A percentile compares a stretch with the other conserved stretches of the same genome.
Evolutionary conservation across 192 early-diverging fungal species (phyloP).

Genomic region (Entomortierella parvispora): DNA sequence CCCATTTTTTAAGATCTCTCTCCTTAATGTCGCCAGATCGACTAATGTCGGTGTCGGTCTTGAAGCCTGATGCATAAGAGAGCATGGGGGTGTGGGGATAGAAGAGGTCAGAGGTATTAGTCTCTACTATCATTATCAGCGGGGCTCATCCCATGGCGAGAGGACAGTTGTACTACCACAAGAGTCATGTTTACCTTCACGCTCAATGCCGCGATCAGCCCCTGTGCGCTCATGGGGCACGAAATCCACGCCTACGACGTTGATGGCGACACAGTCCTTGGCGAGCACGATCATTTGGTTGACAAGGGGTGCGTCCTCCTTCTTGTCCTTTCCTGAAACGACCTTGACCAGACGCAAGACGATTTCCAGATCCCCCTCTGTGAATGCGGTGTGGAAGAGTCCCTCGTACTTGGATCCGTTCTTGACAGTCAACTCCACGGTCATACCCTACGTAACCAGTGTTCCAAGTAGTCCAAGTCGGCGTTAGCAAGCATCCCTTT

Average conservation of each 20-base stretch:
- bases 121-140: background rate
- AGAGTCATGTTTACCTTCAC: too few relatives aligned
- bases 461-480: too few relatives aligned
- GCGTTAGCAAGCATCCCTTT: too few relatives aligned
- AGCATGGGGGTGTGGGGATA: too few relatives aligned
- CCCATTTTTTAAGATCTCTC: constrained; percentile 90
- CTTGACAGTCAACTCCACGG: constrained; percentile 67
- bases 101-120: background rate
- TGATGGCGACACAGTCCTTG: constrained; percentile 74
- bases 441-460: constrained; percentile 70
- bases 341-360: constrained; percentile 68
- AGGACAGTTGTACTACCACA: too few relatives aligned
- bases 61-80: constrained; percentile 70
- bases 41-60: constrained; percentile 93
- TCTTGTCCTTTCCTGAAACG: constrained; percentile 49
- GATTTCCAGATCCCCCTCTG: constrained; percentile 71
- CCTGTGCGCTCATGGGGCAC: constrained; percentile 46
- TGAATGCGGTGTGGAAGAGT: constrained; percentile 70
- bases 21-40: constrained; percentile 70
- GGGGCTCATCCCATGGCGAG: too few relatives aligned
- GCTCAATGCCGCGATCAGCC: constrained; percentile 57
- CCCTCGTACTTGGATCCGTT: constrained; percentile 74
- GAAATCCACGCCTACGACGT: constrained; percentile 63
- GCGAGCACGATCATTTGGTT: constrained; percentile 65
- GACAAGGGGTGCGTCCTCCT: constrained; percentile 54